Base-by-base conservation (phyloP, 768 basidiomycete species). In the Psilocybe azurescens region DNA sequence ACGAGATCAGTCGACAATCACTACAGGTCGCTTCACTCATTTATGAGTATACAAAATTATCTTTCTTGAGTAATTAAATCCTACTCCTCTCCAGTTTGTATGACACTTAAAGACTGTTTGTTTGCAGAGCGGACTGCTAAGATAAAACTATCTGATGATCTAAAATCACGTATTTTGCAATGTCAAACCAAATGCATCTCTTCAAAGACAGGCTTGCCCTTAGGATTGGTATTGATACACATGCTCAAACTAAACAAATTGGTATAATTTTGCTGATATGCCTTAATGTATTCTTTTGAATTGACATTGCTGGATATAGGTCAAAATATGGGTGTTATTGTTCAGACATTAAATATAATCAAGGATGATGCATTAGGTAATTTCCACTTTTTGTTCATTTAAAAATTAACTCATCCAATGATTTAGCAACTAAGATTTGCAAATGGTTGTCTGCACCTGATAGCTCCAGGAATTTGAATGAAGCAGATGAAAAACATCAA, bases 1-100 rank as follows among this genome's bases (percentile, higher is more conserved):
- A 50, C 6, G 61, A 62, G 13, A 62, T 56, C n/a, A 46, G 51
- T 30, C 56, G 49, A 11, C 55, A 38, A 46, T 57, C 61, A 7
- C 61, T 62, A n/a, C 38, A 47, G 28, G 41, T 56, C 3, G 55
- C 61, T 10, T 44, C 28, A 1, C 48, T 57, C 38, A 57, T 62
- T 58, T 38, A 57, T 33, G 61, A 62, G 30, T 57, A 62, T 47
- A 51, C 48, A 1, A 44, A 36, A 10, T 36, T 36, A 36, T 36
- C 33, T 10, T 36, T 20, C 20, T 20, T 20, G 33, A 10, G 33
- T 36, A 6, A 10, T 5, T 36, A 36, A 36, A 10, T 36, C 33
- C 33, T 10, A 5, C 5, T 36, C 10, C 33, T 6, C 33, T 36
- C 5, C 6, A 36, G 33, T 36, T 5, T 5, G 33, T 36, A 20